phyloP scores from a whole-genome alignment of 352 stramenopile genomes.

The Peronospora belbahrii region DNA sequence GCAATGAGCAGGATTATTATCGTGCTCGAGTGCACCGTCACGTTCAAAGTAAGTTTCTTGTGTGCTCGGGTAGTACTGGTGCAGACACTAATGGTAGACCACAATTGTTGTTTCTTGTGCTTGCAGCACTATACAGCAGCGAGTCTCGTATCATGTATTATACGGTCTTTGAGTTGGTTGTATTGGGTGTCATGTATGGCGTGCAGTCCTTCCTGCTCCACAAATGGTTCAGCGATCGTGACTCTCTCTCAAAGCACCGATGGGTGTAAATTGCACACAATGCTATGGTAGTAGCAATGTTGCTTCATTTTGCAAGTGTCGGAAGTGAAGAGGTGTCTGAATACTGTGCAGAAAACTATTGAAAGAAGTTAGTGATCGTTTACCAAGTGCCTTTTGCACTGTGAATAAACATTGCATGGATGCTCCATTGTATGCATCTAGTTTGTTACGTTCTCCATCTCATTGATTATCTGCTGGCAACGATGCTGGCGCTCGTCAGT shows the following conservation, averaged over 20 bases:
- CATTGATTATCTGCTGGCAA: slow-evolving; percentile 29
- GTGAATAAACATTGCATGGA: background rate
- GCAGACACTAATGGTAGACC: slow-evolving; percentile 2
- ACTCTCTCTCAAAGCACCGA: slow-evolving; percentile 57
- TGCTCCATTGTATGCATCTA: background rate
- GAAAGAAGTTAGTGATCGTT: slow-evolving; percentile 10
- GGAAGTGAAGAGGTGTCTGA: slow-evolving; percentile 3
- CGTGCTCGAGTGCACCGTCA: slow-evolving; percentile 57
- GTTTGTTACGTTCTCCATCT: slow-evolving; percentile 24
- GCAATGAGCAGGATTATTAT: slow-evolving; percentile 79
- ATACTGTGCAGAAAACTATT: slow-evolving; percentile 6
- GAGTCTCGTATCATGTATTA: slow-evolving; percentile 73
- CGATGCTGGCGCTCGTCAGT: slow-evolving; percentile 10
- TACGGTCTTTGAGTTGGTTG: slow-evolving; percentile 58
- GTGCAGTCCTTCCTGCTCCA: slow-evolving; percentile 70
- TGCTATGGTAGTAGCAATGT: background rate
- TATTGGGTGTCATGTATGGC: slow-evolving; percentile 64
- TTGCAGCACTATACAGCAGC: slow-evolving; percentile 65
- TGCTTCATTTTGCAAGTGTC: slow-evolving; percentile 4
- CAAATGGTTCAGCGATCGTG: slow-evolving; percentile 81
- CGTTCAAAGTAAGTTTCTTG: slow-evolving; percentile 47
- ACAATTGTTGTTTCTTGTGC: background rate
- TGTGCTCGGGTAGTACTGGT: background rate
- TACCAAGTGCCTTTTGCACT: slow-evolving; percentile 12
- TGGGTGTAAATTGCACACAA: slow-evolving; percentile 41